Conservation (phyloP, 2,329 filamentous ascomycete species). For the Diplodia corticola region DNA sequence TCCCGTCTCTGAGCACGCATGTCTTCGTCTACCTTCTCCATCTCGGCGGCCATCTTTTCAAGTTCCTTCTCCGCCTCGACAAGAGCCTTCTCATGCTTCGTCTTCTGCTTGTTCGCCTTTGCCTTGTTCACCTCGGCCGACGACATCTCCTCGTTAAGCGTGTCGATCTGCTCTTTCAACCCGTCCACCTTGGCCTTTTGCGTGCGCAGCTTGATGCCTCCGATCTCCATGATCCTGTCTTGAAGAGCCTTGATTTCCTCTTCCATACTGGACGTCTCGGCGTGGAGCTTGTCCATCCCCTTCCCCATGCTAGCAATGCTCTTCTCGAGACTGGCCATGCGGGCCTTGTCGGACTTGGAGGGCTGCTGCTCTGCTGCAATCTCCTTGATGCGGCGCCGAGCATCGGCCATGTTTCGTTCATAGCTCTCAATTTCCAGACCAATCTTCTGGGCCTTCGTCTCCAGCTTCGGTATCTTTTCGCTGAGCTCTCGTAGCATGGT, state of each 20-base stretch:
- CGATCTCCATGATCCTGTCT: constrained; percentile 97
- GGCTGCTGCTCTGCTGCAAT: constrained; percentile 77
- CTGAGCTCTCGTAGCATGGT: constrained; percentile 69
- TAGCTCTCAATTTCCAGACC: constrained; percentile 84
- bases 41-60: constrained; percentile 67
- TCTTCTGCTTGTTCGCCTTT: constrained; percentile 90
- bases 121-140: constrained; percentile 82
- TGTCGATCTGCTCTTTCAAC: constrained; percentile 80
- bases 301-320: constrained; percentile 73
- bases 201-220: constrained; percentile 85
- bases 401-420: constrained; percentile 77
- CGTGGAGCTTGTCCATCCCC: constrained; percentile 76
- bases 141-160: constrained; percentile 78
- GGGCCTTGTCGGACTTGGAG: constrained; percentile 75
- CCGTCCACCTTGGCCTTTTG: constrained; percentile 91
- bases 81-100: constrained; percentile 82
- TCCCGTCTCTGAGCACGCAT: constrained; percentile 74
- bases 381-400: constrained; percentile 82
- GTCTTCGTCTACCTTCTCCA: constrained; percentile 76
- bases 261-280: constrained; percentile 86
- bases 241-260: constrained; percentile 90
- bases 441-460: constrained; percentile 90
- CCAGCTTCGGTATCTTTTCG: constrained; percentile 77
- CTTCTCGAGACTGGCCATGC: constrained; percentile 71
- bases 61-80: constrained; percentile 79